These are phyloP conservation scores for Bruguiera hainesii DNA, from an alignment of 441 rosid species.

Conservation along the genomic window DNA sequence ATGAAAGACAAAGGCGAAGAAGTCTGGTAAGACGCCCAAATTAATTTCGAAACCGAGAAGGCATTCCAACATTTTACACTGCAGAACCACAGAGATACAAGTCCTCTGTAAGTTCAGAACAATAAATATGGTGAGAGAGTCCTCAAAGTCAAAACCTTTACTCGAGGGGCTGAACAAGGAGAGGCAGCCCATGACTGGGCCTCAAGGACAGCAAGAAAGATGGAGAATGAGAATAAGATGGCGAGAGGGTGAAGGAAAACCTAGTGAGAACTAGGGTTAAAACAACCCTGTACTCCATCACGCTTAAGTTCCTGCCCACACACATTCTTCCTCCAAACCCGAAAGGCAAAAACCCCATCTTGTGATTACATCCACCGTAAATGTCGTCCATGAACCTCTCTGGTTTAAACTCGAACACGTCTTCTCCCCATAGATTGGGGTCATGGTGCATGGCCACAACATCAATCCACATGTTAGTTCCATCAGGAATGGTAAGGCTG, in stretches of 20 bases:
- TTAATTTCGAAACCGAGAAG: too few relatives aligned
- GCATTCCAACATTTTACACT: too few relatives aligned
- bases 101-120: too few relatives aligned
- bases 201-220: constrained; percentile 68
- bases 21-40: too few relatives aligned
- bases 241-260: constrained; percentile 66
- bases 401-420: constrained; percentile 70
- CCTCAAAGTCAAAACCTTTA: too few relatives aligned
- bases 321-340: constrained; percentile 99
- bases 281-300: constrained; percentile 78
- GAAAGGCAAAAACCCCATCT: constrained; percentile 94
- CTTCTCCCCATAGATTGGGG: constrained; percentile 68
- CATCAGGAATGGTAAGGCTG: constrained; percentile 52
- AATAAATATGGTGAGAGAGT: too few relatives aligned
- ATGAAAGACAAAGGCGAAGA: too few relatives aligned
- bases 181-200: constrained; percentile 69
- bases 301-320: constrained; percentile 66
- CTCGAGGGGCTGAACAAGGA: constrained; percentile 46
- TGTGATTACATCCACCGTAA: constrained; percentile 76
- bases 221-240: constrained; percentile 72
- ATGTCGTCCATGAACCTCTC: constrained; percentile 70
- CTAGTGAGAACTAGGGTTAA: constrained; percentile 56
- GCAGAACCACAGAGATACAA: too few relatives aligned
- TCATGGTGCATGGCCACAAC: constrained; percentile 95
- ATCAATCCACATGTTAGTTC: constrained; percentile 93